Evolutionary conservation across 768 basidiomycete genomes (phyloP), one percentile per base, ranked within the genome.

Genomic region (Phylloporus sp.): DNA sequence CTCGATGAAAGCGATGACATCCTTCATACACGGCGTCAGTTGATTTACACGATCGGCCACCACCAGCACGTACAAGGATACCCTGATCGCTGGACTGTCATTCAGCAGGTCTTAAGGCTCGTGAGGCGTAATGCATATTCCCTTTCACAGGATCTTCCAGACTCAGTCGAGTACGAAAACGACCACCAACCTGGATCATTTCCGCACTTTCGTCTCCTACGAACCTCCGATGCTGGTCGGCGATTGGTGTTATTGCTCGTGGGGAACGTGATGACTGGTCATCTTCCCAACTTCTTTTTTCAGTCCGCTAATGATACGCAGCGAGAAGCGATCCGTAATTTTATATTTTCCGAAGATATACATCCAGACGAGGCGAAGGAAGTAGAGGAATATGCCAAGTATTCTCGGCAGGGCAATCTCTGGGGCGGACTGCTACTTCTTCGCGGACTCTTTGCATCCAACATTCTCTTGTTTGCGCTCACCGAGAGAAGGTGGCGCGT

Each of bases 1-100:
- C 43, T 59, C 4, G 58, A 59, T 27, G 58, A 59, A 32, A 62
- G 60, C 32, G 61, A 62, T n/a, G 61, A 80, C 41, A 68, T 79
- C 23, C 66, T 80, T 2, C 70, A 73, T 45, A 70, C 73, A 27
- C 65, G 70, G 0, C 78, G 79, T 57, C 79, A 79, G 49, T 59
- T 80, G 7, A 62, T 80, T 1, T 80, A 80, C 45, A 75, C 77
- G 0, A 59, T 72, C 26, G 76, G 75, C 27, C 27, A 63, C 5
- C 73, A 73, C 39, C 53, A 35, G 16, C 59, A 70, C 1, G 39
- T 76, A 10, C 71, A 79, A 34, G 68, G 68, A 35, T 67, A 66
- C 39, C 75, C 76, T 5, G 60, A 72, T 43, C 71, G 77, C 12
- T 80, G 79, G 79, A 58, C 49, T 3, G 71, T 62, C 3, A 64